phyloP scores from a whole-genome alignment of 2,329 filamentous ascomycete genomes.

The Plenodomus tracheiphilus region DNA sequence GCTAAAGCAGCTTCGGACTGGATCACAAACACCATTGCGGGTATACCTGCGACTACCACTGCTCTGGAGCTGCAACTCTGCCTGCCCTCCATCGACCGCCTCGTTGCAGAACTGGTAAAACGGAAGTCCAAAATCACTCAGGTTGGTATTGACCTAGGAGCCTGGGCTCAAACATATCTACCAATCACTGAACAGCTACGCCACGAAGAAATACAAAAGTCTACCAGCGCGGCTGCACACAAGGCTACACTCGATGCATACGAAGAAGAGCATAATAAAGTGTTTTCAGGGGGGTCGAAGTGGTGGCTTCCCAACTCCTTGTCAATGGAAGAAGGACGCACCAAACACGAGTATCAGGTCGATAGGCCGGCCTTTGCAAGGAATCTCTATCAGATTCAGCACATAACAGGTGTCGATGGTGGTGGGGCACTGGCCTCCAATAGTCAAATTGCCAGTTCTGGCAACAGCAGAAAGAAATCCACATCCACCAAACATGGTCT shows the following conservation, averaged over 20 bases:
- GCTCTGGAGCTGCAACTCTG: constrained; percentile 25
- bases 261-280: constrained; percentile 6
- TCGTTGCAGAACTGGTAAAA: constrained; percentile 11
- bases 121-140: constrained; percentile 9
- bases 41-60: constrained; percentile 10
- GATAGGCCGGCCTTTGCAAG: not conserved
- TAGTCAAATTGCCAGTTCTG: not conserved
- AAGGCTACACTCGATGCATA: constrained; percentile 4
- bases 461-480: not conserved
- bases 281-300: constrained; percentile 1
- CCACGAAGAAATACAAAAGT: not conserved
- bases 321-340: not conserved
- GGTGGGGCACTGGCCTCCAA: not conserved
- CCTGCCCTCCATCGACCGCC: constrained; percentile 12
- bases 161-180: constrained; percentile 28
- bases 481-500: not conserved
- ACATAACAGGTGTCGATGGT: not conserved
- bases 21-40: constrained; percentile 4
- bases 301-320: constrained; percentile 7
- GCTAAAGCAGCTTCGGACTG: not conserved
- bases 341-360: not conserved
- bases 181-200: not conserved
- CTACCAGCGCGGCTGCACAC: not conserved
- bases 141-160: constrained; percentile 32
- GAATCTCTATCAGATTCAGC: not conserved